Evolutionary conservation across 306 rosid genomes (phyloP).

Genomic region (Quercus ilex): DNA sequence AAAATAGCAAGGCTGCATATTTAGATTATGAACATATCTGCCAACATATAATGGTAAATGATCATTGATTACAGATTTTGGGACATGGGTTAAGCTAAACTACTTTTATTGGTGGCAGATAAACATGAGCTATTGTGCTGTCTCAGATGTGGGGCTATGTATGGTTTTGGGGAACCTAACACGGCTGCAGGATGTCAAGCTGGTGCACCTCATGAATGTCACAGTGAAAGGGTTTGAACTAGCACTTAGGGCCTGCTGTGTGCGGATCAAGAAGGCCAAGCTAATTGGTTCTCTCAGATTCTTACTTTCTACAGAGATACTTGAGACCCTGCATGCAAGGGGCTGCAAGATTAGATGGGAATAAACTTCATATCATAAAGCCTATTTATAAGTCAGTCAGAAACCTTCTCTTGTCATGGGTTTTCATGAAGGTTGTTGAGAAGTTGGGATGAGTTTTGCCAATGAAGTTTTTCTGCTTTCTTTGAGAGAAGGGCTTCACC

Average conservation of each 20-base stretch:
- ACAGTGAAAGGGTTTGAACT: conserved; percentile 51
- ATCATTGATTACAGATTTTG: background rate
- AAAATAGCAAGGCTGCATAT: background rate
- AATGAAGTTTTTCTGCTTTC: background rate
- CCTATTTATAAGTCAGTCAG: background rate
- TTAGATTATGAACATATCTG: background rate
- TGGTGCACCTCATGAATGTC: conserved; percentile 46
- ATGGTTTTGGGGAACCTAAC: conserved; percentile 53
- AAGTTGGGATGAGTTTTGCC: background rate
- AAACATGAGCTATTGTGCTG: conserved; percentile 53
- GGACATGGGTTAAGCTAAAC: conserved; percentile 6
- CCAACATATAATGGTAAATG: background rate
- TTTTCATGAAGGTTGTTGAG: background rate
- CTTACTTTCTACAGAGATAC: conserved; percentile 42
- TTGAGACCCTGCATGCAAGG: conserved; percentile 38
- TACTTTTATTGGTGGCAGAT: conserved; percentile 41
- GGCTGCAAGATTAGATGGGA: conserved; percentile 73
- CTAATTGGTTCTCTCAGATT: conserved; percentile 43
- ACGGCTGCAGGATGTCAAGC: conserved; percentile 65
- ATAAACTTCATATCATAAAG: conserved; percentile 17
- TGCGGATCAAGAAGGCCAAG: conserved; percentile 56
- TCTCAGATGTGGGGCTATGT: conserved; percentile 57
- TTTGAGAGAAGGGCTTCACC: background rate
- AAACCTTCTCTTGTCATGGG: background rate
- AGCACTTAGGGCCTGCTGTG: conserved; percentile 51